Conservation (phyloP, 2,329 filamentous ascomycete species). For the Ophiostoma montium region DNA sequence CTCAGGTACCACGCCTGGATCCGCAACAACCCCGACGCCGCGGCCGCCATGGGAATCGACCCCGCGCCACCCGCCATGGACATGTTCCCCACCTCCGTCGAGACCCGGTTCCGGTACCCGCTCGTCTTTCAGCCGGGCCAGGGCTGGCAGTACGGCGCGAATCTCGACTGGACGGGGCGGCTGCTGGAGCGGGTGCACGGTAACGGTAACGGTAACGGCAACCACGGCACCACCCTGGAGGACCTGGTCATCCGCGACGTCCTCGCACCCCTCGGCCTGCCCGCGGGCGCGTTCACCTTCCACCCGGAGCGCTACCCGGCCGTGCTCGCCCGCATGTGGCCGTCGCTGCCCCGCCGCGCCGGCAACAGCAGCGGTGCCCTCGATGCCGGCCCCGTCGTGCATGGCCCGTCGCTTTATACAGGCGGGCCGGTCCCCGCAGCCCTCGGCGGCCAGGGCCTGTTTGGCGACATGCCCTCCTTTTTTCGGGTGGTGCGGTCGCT, state of each 20-base stretch:
- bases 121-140: constrained; percentile 13
- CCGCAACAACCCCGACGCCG: too few species aligned
- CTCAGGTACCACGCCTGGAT: constrained; percentile 3
- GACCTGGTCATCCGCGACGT: constrained; percentile 8
- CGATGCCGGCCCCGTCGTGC: constrained; percentile 8
- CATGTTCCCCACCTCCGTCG: constrained; percentile 1
- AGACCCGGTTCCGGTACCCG: constrained; percentile 9
- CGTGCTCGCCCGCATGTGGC: constrained; percentile 8
- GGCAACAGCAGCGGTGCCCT: constrained; percentile 3
- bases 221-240: constrained; percentile 7
- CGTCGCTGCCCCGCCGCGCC: constrained; percentile 12
- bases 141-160: constrained; percentile 13
- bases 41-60: not conserved
- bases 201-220: not conserved
- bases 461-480: constrained; percentile 26
- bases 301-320: constrained; percentile 10
- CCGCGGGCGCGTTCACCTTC: constrained; percentile 10
- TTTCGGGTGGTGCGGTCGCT: constrained; percentile 31
- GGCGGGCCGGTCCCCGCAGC: not conserved
- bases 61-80: constrained; percentile 1
- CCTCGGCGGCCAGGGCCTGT: constrained; percentile 23
- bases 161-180: constrained; percentile 13
- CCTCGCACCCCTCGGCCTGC: constrained; percentile 12
- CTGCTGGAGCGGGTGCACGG: constrained; percentile 10
- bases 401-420: constrained; percentile 1